A percentile compares a stretch with the other conserved stretches of the same genome.
These are phyloP conservation scores for Metrosideros polymorpha DNA, from an alignment of 441 rosid genomes.

Conservation along the genomic window DNA sequence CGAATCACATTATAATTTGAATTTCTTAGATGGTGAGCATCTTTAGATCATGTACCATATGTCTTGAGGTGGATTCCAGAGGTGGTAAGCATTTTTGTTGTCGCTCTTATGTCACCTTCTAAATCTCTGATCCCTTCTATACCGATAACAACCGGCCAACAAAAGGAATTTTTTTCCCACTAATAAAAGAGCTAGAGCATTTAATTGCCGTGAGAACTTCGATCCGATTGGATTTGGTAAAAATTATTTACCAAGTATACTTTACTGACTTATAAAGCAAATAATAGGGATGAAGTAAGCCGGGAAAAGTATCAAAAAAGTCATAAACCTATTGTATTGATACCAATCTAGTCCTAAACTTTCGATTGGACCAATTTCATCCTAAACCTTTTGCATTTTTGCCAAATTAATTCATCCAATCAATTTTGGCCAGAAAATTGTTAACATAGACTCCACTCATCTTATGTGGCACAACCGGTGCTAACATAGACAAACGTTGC, in stretches of 20 bases:
- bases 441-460: too few species aligned
- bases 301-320: too few species aligned
- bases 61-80: not conserved
- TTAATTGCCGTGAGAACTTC: not conserved
- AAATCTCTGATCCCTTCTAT: not conserved
- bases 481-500: too few species aligned
- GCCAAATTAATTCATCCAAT: too few species aligned
- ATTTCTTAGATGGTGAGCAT: not conserved
- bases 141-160: not conserved
- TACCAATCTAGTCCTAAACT: too few species aligned
- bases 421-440: too few species aligned
- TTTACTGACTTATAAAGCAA: not conserved
- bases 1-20: not conserved
- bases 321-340: too few species aligned
- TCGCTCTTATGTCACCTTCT: not conserved
- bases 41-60: not conserved
- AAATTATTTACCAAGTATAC: not conserved
- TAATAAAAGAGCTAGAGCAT: not conserved
- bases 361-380: too few species aligned
- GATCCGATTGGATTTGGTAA: not conserved
- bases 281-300: not conserved
- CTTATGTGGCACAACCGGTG: too few species aligned
- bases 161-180: not conserved
- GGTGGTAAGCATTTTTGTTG: not conserved
- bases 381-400: too few species aligned